Evolutionary conservation across 768 basidiomycete genomes (phyloP).

Genomic region (Trametes villosa): DNA sequence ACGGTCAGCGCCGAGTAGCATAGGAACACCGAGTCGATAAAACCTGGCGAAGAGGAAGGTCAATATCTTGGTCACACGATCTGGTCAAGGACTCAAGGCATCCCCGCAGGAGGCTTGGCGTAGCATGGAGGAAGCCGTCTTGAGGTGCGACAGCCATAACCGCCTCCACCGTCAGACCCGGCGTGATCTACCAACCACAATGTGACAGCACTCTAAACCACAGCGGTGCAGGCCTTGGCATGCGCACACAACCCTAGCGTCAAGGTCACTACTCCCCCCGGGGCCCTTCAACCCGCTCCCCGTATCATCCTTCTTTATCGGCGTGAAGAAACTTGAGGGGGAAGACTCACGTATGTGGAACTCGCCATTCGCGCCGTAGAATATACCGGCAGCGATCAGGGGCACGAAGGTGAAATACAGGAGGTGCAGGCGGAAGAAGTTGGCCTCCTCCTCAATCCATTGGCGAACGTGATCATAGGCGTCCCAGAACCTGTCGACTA

Average conservation of each 20-base stretch:
- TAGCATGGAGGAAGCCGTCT: too few species aligned
- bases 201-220: background rate
- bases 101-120: too few species aligned
- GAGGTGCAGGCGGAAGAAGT: slow-evolving; percentile 59
- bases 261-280: too few species aligned
- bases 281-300: too few species aligned
- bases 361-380: slow-evolving; percentile 66
- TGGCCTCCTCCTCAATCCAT: slow-evolving; percentile 37
- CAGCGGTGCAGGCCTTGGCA: slow-evolving; percentile 8
- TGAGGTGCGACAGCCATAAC: too few species aligned
- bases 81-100: too few species aligned
- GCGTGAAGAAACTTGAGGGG: too few species aligned
- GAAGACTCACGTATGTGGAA: slow-evolving; percentile 37
- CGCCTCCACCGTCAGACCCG: too few species aligned
- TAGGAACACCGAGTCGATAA: slow-evolving; percentile 62
- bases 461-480: slow-evolving; percentile 15
- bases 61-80: background rate
- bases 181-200: background rate
- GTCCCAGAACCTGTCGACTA: slow-evolving; percentile 9
- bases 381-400: slow-evolving; percentile 62
- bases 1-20: slow-evolving; percentile 63
- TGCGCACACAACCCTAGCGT: background rate
- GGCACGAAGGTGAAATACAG: slow-evolving; percentile 58
- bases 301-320: too few species aligned
- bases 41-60: slow-evolving; percentile 37